Conservation (phyloP, 805 yeast genomes). For the Candida maltosa region DNA sequence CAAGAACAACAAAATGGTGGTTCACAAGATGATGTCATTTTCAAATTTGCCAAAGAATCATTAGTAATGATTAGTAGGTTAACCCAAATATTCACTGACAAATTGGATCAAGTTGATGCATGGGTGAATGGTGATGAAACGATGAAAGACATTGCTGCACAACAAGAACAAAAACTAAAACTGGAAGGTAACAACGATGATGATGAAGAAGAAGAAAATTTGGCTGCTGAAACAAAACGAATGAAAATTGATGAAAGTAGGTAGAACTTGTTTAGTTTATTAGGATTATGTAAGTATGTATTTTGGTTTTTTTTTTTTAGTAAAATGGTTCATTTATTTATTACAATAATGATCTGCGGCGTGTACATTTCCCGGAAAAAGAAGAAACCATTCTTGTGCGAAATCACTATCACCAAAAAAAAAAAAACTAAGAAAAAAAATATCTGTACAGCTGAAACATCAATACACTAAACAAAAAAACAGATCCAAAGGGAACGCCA, state of each 20-base stretch:
- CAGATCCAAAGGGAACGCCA: no score
- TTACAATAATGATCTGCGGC: no score
- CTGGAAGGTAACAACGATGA: conserved; percentile 1
- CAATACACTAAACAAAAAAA: no score
- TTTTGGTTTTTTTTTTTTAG: background rate
- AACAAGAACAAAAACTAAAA: background rate
- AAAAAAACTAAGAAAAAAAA: no score
- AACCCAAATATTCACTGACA: conserved; percentile 80
- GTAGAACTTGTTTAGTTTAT: background rate
- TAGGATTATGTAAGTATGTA: background rate
- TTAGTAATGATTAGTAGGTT: conserved; percentile 82
- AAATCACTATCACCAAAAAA: no score
- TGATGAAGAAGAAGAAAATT: conserved; percentile 8
- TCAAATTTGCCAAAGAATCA: conserved; percentile 84
- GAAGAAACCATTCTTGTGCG: no score
- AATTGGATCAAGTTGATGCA: conserved; percentile 76
- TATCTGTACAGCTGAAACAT: no score
- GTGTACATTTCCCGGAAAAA: no score
- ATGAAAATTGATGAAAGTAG: conserved; percentile 8
- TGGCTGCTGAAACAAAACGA: conserved; percentile 9
- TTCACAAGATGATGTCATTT: conserved; percentile 56
- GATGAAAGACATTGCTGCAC: conserved; percentile 7
- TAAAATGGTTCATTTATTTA: no score
- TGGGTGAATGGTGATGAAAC: conserved; percentile 60
- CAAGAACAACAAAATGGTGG: conserved; percentile 23